These are phyloP conservation scores for Hirsutella rhossiliensis DNA, from an alignment of 2,329 filamentous ascomycete genomes.

Conservation along the genomic window DNA sequence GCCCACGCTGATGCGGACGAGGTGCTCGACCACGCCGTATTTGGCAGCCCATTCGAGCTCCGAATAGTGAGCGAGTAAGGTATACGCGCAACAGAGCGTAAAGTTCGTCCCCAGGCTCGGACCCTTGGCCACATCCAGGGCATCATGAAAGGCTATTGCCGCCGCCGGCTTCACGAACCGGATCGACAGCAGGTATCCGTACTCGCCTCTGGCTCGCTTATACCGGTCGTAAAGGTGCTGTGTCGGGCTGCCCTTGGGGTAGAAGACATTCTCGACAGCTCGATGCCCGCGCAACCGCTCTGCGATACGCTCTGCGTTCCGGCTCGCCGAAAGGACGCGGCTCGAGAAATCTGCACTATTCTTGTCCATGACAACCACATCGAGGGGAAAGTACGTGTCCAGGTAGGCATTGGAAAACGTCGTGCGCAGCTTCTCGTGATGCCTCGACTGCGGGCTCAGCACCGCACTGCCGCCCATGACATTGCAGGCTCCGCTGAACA, in stretches of 20 bases:
- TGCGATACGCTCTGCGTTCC: constrained; percentile 13
- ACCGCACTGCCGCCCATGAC: constrained; percentile 35
- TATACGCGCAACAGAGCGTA: constrained; percentile 31
- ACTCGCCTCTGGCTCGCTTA: constrained; percentile 28
- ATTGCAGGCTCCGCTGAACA: constrained; percentile 41
- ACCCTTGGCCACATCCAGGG: constrained; percentile 32
- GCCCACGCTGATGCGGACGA: constrained; percentile 32
- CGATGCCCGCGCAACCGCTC: constrained; percentile 13
- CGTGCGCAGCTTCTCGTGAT: constrained; percentile 18
- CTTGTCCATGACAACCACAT: constrained; percentile 18
- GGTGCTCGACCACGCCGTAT: constrained; percentile 25
- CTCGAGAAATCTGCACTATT: constrained; percentile 26
- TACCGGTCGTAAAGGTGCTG: constrained; percentile 17
- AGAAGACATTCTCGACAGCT: constrained; percentile 20
- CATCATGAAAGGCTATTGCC: constrained; percentile 34
- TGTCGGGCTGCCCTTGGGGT: constrained; percentile 26
- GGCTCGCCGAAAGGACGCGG: constrained; percentile 16
- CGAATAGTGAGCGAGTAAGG: constrained; percentile 23
- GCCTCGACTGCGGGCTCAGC: constrained; percentile 27
- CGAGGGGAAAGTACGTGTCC: constrained; percentile 13
- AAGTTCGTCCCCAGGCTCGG: constrained; percentile 39
- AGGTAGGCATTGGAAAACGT: constrained; percentile 8
- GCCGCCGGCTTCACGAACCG: constrained; percentile 26
- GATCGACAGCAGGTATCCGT: constrained; percentile 39
- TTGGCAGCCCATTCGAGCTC: constrained; percentile 23